Evolutionary conservation across 164 flowering plant species (phyloP).

Genomic region (Vitis rotundifolia): DNA sequence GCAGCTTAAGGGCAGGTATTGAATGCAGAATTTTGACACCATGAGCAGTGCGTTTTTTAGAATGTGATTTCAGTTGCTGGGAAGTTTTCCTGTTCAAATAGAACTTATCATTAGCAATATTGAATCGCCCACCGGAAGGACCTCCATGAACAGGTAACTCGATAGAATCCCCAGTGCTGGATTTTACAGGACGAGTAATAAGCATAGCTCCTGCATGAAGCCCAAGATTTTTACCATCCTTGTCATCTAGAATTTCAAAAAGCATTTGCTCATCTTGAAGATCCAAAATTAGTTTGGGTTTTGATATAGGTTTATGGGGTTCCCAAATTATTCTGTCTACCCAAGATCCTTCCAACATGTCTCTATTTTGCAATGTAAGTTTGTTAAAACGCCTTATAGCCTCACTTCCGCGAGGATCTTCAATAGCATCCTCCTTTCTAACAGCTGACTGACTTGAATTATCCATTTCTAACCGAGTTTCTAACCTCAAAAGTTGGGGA

Average conservation of each 20-base stretch:
- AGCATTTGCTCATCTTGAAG: constrained; percentile 97
- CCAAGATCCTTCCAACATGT: constrained; percentile 83
- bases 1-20: constrained; percentile 81
- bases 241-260: constrained; percentile 75
- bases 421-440: constrained; percentile 25
- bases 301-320: constrained; percentile 34
- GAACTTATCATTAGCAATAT: constrained; percentile 87
- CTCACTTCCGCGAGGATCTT: constrained; percentile 36
- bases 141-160: constrained; percentile 61
- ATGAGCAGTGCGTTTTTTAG: constrained; percentile 77
- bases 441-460: constrained; percentile 22
- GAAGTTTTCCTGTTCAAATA: constrained; percentile 81
- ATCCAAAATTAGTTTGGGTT: constrained; percentile 86
- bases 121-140: constrained; percentile 55
- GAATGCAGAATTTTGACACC: constrained; percentile 88
- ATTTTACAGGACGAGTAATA: constrained; percentile 49
- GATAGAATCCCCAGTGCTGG: constrained; percentile 42
- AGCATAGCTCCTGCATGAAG: constrained; percentile 95
- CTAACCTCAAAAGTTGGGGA: constrained; percentile 87
- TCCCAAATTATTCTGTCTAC: constrained; percentile 84
- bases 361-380: constrained; percentile 59
- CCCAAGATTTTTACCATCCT: constrained; percentile 50
- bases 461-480: constrained; percentile 44
- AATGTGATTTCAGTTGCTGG: constrained; percentile 79
- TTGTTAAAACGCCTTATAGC: constrained; percentile 43